Evolutionary conservation across 441 rosid genomes (phyloP).

Genomic region (Omphalea diandra): DNA sequence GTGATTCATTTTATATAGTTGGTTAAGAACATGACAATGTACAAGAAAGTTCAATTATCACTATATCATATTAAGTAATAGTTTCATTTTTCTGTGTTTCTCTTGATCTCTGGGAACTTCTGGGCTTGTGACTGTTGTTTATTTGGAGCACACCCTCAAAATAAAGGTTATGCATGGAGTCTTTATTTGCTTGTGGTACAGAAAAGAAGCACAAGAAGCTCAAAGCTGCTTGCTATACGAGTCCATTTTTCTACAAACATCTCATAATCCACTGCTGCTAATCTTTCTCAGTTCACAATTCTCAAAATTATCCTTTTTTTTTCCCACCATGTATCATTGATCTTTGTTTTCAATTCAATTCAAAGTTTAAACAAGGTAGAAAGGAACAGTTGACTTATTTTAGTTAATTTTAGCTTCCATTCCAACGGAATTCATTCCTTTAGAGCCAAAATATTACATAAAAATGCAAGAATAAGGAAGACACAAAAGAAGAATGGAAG

Average conservation of each 20-base stretch:
- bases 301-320: neutral
- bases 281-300: neutral
- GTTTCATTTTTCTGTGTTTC: neutral
- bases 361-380: neutral
- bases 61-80: neutral
- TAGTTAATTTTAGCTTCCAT: too few species aligned
- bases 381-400: too few species aligned
- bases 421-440: neutral
- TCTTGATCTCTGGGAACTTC: too few species aligned
- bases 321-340: neutral
- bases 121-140: neutral
- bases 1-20: too few species aligned
- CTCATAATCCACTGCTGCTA: neutral
- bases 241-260: neutral
- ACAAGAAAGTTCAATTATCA: neutral
- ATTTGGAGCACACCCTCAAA: neutral
- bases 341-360: neutral
- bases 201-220: neutral
- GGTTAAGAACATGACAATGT: neutral
- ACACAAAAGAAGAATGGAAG: neutral
- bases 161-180: neutral
- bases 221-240: neutral
- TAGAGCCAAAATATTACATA: neutral
- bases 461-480: slow-evolving; percentile 18
- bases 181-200: neutral